Evolutionary conservation across 768 basidiomycete genomes (phyloP).

Genomic region (Phylloporus sp.): DNA sequence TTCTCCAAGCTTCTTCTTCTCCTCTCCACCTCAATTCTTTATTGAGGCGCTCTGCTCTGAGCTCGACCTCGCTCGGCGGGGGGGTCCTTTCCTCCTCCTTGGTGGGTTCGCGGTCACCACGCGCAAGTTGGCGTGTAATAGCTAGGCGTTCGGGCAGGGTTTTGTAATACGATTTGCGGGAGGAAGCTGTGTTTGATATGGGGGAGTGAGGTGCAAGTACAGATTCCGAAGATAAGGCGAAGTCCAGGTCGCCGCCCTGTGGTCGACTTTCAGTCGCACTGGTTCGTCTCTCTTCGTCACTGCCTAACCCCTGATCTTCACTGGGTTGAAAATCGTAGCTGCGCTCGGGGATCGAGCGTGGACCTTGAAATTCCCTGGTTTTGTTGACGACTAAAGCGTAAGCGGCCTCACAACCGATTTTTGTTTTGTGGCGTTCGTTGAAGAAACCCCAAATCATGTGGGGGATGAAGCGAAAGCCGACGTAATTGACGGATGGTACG

Average conservation of each 20-base stretch:
- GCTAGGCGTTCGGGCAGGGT: slow-evolving; percentile 60
- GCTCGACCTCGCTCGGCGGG: slow-evolving; percentile 82
- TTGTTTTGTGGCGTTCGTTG: slow-evolving; percentile 80
- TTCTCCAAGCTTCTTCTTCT: slow-evolving; percentile 74
- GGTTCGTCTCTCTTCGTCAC: slow-evolving; percentile 6
- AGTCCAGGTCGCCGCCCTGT: slow-evolving; percentile 62
- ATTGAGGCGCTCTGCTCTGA: slow-evolving; percentile 81
- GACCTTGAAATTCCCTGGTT: slow-evolving; percentile 55
- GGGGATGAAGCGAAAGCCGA: slow-evolving; percentile 82
- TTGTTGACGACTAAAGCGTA: slow-evolving; percentile 61
- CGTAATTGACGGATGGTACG: slow-evolving; percentile 65
- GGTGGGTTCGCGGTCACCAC: slow-evolving; percentile 75
- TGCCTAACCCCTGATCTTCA: slow-evolving; percentile 1
- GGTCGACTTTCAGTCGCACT: neutral
- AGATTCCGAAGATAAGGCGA: slow-evolving; percentile 59
- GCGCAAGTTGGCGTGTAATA: slow-evolving; percentile 69
- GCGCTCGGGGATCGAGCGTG: slow-evolving; percentile 15
- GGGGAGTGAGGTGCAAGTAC: slow-evolving; percentile 66
- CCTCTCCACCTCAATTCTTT: slow-evolving; percentile 85
- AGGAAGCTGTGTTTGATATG: slow-evolving; percentile 56
- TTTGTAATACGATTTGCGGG: slow-evolving; percentile 73
- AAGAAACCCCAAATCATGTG: slow-evolving; percentile 91
- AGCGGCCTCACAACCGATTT: slow-evolving; percentile 74
- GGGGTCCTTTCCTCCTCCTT: slow-evolving; percentile 75
- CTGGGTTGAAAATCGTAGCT: slow-evolving; percentile 16